These are phyloP conservation scores for Ogataea allantospora DNA, from an alignment of 805 yeast species.

Conservation along the genomic window DNA sequence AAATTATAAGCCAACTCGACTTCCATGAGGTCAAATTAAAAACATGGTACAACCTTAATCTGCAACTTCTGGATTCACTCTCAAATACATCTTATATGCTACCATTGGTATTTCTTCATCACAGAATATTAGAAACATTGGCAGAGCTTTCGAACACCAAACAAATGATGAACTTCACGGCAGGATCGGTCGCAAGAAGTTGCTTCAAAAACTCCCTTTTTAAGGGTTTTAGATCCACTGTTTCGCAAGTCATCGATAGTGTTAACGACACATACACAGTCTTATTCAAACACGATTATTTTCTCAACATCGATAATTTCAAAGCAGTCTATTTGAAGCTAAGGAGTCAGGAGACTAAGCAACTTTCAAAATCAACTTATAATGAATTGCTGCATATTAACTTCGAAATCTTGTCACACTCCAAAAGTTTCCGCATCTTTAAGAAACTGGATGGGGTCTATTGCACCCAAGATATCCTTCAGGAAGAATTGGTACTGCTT, in stretches of 20 bases:
- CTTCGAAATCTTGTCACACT: conserved; percentile 16
- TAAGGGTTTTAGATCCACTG: conserved; percentile 3
- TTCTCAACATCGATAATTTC: conserved; percentile 13
- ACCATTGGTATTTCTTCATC: conserved; percentile 12
- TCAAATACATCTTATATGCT: conserved; percentile 13
- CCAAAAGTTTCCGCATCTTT: conserved; percentile 18
- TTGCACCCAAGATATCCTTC: conserved; percentile 8
- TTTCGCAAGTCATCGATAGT: conserved; percentile 1
- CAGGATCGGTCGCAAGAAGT: conserved; percentile 13
- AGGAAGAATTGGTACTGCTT: conserved; percentile 9
- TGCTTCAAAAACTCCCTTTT: conserved; percentile 19
- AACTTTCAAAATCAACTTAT: conserved; percentile 1
- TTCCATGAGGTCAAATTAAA: conserved; percentile 16
- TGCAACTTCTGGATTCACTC: conserved; percentile 18
- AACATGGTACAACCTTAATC: conserved; percentile 18
- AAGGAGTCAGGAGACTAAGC: neutral
- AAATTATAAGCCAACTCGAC: conserved; percentile 7
- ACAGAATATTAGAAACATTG: conserved; percentile 8
- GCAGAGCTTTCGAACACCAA: conserved; percentile 14
- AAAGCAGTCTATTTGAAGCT: conserved; percentile 8
- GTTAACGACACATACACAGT: conserved; percentile 7
- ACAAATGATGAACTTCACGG: conserved; percentile 12
- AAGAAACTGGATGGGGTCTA: conserved; percentile 16
- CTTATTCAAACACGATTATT: conserved; percentile 16
- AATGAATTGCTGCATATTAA: conserved; percentile 15